Evolutionary conservation across 2,329 filamentous ascomycete genomes (phyloP).

Genomic region (Pleomassaria siparia): DNA sequence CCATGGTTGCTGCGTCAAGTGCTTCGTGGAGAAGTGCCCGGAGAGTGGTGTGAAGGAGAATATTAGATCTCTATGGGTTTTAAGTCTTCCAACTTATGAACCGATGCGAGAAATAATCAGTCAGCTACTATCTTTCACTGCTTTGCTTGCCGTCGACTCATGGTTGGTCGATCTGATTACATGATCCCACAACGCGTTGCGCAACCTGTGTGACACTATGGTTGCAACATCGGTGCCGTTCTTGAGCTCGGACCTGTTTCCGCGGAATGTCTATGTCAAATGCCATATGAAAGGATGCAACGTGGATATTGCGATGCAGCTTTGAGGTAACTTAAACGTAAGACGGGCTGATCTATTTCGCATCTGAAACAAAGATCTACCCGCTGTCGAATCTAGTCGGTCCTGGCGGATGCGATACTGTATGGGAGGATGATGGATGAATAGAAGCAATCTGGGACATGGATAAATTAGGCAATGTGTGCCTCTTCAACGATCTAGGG

Average conservation of each 20-base stretch:
- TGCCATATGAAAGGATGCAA: conserved; percentile 1
- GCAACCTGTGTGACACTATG: not conserved
- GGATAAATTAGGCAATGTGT: not conserved
- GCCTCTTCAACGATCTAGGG: not conserved
- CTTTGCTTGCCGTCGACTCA: no score
- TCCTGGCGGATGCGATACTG: not conserved
- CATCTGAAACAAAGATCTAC: not conserved
- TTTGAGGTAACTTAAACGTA: not conserved
- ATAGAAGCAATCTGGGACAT: not conserved
- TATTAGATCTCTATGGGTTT: no score
- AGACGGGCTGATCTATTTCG: not conserved
- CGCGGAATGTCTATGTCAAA: no score
- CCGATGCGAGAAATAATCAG: no score
- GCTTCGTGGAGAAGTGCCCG: not conserved
- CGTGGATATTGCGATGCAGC: not conserved
- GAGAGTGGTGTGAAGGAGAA: no score
- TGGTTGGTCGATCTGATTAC: no score
- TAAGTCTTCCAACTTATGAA: no score
- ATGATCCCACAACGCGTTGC: no score
- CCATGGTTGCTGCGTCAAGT: not conserved
- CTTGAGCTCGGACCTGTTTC: not conserved
- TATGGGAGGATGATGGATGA: not conserved
- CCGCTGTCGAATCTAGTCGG: not conserved
- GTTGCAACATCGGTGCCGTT: not conserved
- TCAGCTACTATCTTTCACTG: no score